Percentiles rank a stretch among this genome's conserved stretches.
These are phyloP conservation scores for Caloboletus inedulis DNA, from an alignment of 1,284 basidiomycete species.

Conservation along the genomic window DNA sequence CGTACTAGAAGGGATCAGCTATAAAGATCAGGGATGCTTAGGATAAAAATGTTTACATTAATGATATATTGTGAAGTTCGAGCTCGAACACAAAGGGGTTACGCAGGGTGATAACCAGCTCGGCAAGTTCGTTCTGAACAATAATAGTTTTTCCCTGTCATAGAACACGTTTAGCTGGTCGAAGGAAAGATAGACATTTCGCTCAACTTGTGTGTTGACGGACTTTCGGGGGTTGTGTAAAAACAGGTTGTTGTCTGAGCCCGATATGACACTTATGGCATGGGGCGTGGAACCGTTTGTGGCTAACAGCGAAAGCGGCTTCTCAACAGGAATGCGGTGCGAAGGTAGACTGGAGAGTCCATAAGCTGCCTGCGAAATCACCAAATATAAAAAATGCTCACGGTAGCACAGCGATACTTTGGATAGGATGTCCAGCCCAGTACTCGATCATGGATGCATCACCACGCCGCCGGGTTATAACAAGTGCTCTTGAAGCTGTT, in stretches of 20 bases:
- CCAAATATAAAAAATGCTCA: constrained; percentile 39
- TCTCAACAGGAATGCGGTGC: constrained; percentile 72
- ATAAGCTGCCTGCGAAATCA: constrained; percentile 7
- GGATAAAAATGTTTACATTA: constrained; percentile 57
- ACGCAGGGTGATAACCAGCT: constrained; percentile 80
- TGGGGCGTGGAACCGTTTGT: constrained; percentile 37
- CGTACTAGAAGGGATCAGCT: constrained; percentile 50
- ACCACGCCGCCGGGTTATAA: constrained; percentile 73
- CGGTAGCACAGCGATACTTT: constrained; percentile 77
- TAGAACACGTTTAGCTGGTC: constrained; percentile 4
- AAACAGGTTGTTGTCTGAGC: constrained; percentile 71
- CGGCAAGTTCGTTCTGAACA: constrained; percentile 80
- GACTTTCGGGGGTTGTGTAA: constrained; percentile 82
- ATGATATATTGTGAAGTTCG: constrained; percentile 74
- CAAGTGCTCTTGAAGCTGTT: constrained; percentile 65
- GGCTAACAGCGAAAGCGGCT: constrained; percentile 55
- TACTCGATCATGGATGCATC: constrained; percentile 69
- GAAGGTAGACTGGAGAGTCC: constrained; percentile 56
- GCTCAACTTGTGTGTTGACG: constrained; percentile 44
- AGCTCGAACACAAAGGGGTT: constrained; percentile 93
- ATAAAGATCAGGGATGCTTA: background rate
- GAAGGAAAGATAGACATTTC: background rate
- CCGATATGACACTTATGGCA: constrained; percentile 45
- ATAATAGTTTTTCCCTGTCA: constrained; percentile 58
- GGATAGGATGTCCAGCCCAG: constrained; percentile 79